phyloP scores from a whole-genome alignment of 2,329 filamentous ascomycete species.

The Penicillium freii region DNA sequence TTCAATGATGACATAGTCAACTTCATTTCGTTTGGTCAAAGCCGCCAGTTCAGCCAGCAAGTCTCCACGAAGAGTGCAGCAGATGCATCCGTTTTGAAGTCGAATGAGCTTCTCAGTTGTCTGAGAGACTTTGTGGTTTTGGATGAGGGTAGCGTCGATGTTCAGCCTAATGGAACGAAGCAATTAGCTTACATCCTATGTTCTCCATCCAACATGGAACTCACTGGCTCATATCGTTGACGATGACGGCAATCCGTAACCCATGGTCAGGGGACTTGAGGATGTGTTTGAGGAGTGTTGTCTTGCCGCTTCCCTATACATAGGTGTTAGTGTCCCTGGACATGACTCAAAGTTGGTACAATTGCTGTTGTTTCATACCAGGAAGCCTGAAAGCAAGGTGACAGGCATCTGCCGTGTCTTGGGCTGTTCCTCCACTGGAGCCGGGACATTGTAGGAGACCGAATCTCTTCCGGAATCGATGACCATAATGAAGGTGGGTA shows the following conservation, averaged over 20 bases:
- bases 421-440: conserved; percentile 25
- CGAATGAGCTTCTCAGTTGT: conserved; percentile 65
- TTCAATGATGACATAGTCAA: conserved; percentile 72
- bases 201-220: conserved; percentile 18
- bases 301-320: conserved; percentile 65
- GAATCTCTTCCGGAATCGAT: conserved; percentile 23
- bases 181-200: not conserved
- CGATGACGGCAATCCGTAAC: conserved; percentile 67
- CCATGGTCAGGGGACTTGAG: conserved; percentile 63
- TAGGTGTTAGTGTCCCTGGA: not conserved
- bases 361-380: conserved; percentile 39
- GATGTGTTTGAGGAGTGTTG: conserved; percentile 67
- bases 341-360: not conserved
- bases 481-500: conserved; percentile 16
- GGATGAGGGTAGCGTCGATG: conserved; percentile 63
- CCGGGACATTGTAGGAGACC: conserved; percentile 13
- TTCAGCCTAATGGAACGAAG: conserved; percentile 53
- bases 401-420: conserved; percentile 49
- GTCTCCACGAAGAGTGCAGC: conserved; percentile 70
- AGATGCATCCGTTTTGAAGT: conserved; percentile 73
- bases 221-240: conserved; percentile 67
- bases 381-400: conserved; percentile 60
- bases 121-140: conserved; percentile 56
- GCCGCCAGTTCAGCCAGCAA: conserved; percentile 67
- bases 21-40: conserved; percentile 60